Percentiles rank a stretch among this genome's conserved stretches.
These are phyloP conservation scores for Hypoxylon fragiforme DNA, from an alignment of 495 filamentous ascomycete genomes.

Conservation along the genomic window DNA sequence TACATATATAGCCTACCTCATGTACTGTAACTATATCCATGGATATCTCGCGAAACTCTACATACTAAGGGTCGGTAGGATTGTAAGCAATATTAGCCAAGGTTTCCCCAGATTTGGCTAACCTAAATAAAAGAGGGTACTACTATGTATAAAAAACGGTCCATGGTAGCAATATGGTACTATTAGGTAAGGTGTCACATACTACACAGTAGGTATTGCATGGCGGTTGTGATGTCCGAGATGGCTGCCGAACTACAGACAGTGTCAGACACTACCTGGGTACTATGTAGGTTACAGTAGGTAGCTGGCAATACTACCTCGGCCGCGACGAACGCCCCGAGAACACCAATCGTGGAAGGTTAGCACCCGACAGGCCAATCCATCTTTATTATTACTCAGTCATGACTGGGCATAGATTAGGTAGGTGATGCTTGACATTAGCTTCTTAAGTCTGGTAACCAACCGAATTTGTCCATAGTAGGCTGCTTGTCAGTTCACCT, in stretches of 20 bases:
- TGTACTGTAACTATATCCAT: too few relatives aligned
- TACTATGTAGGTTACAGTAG: too few relatives aligned
- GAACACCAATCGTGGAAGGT: conserved; percentile 7
- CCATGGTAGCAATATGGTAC: too few relatives aligned
- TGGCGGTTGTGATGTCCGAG: conserved; percentile 32
- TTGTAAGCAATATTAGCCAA: conserved; percentile 16
- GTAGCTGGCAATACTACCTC: conserved; percentile 31
- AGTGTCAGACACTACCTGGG: too few relatives aligned
- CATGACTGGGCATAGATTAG: conserved; percentile 25
- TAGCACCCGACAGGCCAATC: conserved; percentile 16
- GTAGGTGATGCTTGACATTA: conserved; percentile 17
- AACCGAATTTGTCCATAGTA: conserved; percentile 15
- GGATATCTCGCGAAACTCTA: conserved; percentile 1
- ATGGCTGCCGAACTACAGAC: conserved; percentile 33
- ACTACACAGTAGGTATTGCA: conserved; percentile 29
- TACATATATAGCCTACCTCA: too few relatives aligned
- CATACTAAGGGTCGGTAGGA: too few relatives aligned
- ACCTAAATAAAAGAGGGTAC: conserved; percentile 31
- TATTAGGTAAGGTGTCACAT: conserved; percentile 22
- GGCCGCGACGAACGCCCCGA: conserved; percentile 24
- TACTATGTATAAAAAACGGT: conserved; percentile 11
- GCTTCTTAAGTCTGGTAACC: conserved; percentile 17
- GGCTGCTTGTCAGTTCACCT: conserved; percentile 12
- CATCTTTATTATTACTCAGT: conserved; percentile 28
- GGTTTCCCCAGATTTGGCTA: conserved; percentile 36